Base-by-base conservation (phyloP, 345 rosid species). In the Arabis alpina region DNA sequence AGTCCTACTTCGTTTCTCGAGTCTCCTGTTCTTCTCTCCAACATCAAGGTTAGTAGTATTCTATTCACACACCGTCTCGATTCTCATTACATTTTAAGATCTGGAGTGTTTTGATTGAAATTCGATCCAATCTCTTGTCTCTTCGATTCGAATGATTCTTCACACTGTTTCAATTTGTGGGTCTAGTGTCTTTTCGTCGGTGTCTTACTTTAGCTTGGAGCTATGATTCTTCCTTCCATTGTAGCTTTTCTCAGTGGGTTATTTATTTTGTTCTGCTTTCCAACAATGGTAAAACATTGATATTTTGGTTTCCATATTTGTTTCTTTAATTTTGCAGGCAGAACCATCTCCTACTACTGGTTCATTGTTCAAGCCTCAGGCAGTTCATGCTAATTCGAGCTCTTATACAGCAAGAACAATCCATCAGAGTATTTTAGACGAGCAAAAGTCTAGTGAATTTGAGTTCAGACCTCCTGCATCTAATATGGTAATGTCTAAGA, bases 321-420 rank as follows among this genome's bases (percentile, higher is more conserved):
- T 28, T 28, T 28, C 32, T 28, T 28, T 28, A 28, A 14, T 37
- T 64, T 61, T 76, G 53, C 82, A 91, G 98, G 82, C 84, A 40
- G 97, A 91, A 77, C 95, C 97, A 61, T 94, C 97, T 36, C 99
- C 97, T 62, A 89, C 99, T 41, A 88, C 95, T 5, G 99, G 99
- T 59, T 86, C 99, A 49, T 79, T 94, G 76, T 58, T 75, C 45
- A 90, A 91, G 75, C 86, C 87, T 80, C 93, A 77, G 51, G 56
- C 80, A 23, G 45, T 72, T 56, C 87, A 80, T 42, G 81, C 74
- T 67, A 67, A 43, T 43, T 83, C 83, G 8, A 77, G 66, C 74
- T 60, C 83, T 19, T 76, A 75, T 72, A 70, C 82, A 8, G 77
- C 63, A 11, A 67, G 73, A 40, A 45, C 78, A 66, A 69, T 66